These are phyloP conservation scores for Hibiscus tridactylites DNA, from an alignment of 345 rosid species.

Conservation along the genomic window DNA sequence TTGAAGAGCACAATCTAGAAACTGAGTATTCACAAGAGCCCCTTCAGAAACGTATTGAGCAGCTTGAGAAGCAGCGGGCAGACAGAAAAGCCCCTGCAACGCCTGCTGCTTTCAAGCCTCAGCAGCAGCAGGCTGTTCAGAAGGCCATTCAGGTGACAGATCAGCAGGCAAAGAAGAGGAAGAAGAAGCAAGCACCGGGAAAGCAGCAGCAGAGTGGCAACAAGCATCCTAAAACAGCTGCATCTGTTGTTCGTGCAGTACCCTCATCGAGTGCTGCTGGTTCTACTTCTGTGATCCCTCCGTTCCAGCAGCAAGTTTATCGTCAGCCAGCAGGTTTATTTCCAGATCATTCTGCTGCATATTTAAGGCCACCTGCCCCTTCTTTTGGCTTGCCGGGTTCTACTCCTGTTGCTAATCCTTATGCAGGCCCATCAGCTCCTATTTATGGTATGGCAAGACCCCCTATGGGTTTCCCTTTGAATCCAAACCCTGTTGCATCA, in stretches of 20 bases:
- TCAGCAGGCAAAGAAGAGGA: not conserved
- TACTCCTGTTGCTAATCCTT: conserved; percentile 13
- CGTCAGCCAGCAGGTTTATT: conserved; percentile 24
- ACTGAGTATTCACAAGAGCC: conserved; percentile 31
- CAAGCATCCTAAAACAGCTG: conserved; percentile 10
- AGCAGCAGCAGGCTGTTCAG: conserved; percentile 12
- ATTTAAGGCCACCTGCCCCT: not conserved
- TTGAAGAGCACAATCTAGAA: conserved; percentile 53
- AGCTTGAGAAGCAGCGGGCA: conserved; percentile 60
- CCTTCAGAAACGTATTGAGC: conserved; percentile 45
- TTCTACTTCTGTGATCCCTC: conserved; percentile 21
- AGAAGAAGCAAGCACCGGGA: not conserved
- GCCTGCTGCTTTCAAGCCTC: conserved; percentile 31
- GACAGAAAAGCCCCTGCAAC: conserved; percentile 36
- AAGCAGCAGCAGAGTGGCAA: conserved; percentile 1
- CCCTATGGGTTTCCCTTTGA: conserved; percentile 24
- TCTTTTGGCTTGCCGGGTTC: not conserved
- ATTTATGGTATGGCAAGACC: conserved; percentile 27
- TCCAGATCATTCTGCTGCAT: conserved; percentile 19
- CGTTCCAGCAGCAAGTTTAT: conserved; percentile 16
- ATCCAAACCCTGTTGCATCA: conserved; percentile 22
- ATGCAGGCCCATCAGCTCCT: conserved; percentile 12
- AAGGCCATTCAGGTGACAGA: not conserved
- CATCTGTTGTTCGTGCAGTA: not conserved
- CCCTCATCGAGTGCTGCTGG: conserved; percentile 7